phyloP scores from a whole-genome alignment of 768 basidiomycete genomes.

The Lactifluus hygrophoroides region DNA sequence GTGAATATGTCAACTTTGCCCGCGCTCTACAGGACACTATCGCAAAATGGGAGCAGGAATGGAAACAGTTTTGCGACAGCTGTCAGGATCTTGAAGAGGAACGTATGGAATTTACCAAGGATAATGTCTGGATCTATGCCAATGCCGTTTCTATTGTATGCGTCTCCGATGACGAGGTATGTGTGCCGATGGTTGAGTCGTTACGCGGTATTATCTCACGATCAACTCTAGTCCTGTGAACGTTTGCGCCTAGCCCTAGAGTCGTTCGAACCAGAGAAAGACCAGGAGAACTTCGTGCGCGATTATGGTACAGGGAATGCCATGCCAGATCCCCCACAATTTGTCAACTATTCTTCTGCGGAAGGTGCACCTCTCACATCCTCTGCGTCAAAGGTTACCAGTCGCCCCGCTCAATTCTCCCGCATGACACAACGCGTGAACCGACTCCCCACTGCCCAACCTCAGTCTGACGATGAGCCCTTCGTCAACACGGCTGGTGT shows the following conservation, averaged over 20 bases:
- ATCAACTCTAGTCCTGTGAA: conserved; percentile 73
- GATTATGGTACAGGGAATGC: conserved; percentile 81
- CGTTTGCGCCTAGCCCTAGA: conserved; percentile 79
- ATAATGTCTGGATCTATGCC: conserved; percentile 92
- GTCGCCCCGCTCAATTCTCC: conserved; percentile 47
- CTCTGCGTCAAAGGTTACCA: conserved; percentile 46
- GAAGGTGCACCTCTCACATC: conserved; percentile 56
- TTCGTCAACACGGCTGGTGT: conserved; percentile 57
- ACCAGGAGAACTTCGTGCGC: conserved; percentile 83
- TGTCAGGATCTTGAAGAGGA: conserved; percentile 96
- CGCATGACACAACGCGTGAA: conserved; percentile 32
- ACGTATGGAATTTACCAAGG: conserved; percentile 89
- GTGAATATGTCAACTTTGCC: conserved; percentile 86
- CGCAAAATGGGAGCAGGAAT: conserved; percentile 84
- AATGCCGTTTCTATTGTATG: conserved; percentile 96
- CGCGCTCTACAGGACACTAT: conserved; percentile 70
- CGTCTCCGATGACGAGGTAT: conserved; percentile 89
- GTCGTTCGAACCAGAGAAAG: conserved; percentile 77
- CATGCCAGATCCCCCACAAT: conserved; percentile 82
- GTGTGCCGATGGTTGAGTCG: conserved; percentile 20
- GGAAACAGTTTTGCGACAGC: conserved; percentile 90
- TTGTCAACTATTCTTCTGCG: conserved; percentile 61
- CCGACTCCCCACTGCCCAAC: conserved; percentile 25
- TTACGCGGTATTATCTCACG: not conserved
- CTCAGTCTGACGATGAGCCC: conserved; percentile 35